phyloP scores from a whole-genome alignment of 805 yeast genomes.

The Sugiyamaella valdiviana region DNA sequence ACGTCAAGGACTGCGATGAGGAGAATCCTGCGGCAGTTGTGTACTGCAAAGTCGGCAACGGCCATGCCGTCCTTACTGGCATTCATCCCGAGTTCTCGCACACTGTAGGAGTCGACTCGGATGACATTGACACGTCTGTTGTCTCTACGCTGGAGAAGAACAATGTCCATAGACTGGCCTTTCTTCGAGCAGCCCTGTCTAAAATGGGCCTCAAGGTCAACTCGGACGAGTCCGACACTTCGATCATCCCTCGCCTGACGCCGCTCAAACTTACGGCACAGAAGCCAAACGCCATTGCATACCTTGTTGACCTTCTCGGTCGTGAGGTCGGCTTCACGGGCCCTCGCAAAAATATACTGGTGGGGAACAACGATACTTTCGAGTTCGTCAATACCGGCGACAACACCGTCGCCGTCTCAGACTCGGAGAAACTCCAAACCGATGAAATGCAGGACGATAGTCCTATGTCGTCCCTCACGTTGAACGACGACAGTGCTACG shows the following conservation, averaged over 20 bases:
- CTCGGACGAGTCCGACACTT: constrained; percentile 35
- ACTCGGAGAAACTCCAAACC: no score
- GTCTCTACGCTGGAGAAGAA: constrained; percentile 17
- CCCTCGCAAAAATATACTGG: constrained; percentile 36
- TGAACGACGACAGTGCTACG: constrained; percentile 29
- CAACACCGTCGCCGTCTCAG: constrained; percentile 3
- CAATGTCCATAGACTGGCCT: constrained; percentile 47
- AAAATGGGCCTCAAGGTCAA: constrained; percentile 69
- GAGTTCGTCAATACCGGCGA: constrained; percentile 28
- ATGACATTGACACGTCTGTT: constrained; percentile 36
- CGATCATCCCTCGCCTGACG: constrained; percentile 53
- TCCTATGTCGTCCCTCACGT: background rate
- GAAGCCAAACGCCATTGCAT: constrained; percentile 27
- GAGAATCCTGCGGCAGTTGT: constrained; percentile 63
- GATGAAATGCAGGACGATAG: no score
- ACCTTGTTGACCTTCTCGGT: constrained; percentile 33
- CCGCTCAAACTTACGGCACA: constrained; percentile 54
- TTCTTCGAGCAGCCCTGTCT: constrained; percentile 50
- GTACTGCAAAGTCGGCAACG: constrained; percentile 60
- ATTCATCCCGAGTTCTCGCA: constrained; percentile 84
- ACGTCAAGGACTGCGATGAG: constrained; percentile 38
- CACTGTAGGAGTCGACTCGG: constrained; percentile 34
- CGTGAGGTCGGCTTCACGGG: constrained; percentile 32
- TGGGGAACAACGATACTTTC: constrained; percentile 53
- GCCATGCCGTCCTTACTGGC: constrained; percentile 72